Evolutionary conservation across 441 rosid species (phyloP).

Genomic region (Sinapis alba): DNA sequence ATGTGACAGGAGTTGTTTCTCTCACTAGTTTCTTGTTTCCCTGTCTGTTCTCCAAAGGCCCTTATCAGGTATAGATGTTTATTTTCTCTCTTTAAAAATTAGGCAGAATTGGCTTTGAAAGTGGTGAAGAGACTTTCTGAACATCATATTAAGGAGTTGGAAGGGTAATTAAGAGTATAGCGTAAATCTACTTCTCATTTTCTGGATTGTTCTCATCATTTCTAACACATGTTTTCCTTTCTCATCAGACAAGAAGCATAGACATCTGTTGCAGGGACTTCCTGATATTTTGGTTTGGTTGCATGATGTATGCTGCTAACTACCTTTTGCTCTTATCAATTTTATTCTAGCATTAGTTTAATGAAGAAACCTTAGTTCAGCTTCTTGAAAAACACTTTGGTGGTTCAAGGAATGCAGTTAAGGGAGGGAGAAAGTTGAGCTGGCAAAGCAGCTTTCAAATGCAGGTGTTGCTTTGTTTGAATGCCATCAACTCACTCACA

Average conservation of each 20-base stretch:
- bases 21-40: not conserved
- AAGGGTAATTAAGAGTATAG: not conserved
- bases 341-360: not conserved
- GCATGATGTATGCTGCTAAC: not conserved
- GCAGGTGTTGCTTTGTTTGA: not conserved
- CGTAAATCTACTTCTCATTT: not conserved
- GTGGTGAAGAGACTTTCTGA: not conserved
- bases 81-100: not conserved
- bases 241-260: not conserved
- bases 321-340: not conserved
- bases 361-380: not conserved
- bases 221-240: not conserved
- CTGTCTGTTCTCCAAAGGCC: not conserved
- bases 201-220: not conserved
- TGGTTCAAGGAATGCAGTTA: not conserved
- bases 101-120: not conserved
- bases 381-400: not conserved
- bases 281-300: not conserved
- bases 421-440: not conserved
- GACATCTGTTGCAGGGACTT: not conserved
- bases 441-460: not conserved
- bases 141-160: not conserved
- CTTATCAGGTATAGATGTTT: not conserved
- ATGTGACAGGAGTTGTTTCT: not conserved
- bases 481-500: not conserved